These are phyloP conservation scores for Russula dissimulans DNA, from an alignment of 768 basidiomycete species.

Conservation along the genomic window DNA sequence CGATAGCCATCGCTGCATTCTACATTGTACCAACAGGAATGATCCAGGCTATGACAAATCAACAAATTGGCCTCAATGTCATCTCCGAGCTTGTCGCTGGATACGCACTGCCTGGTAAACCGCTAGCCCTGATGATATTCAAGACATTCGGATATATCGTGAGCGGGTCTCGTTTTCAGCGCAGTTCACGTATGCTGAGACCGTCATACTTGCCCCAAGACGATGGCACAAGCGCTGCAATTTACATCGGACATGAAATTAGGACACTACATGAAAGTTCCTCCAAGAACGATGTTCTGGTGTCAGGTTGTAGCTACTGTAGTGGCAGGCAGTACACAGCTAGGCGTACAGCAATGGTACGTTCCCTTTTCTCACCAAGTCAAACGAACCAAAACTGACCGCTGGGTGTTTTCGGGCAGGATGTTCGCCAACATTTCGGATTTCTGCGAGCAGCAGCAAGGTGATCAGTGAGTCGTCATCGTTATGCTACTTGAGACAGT, in stretches of 20 bases:
- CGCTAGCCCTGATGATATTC: slow-evolving; percentile 74
- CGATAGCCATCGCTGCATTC: slow-evolving; percentile 39
- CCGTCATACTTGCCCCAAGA: background rate
- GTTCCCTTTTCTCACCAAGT: background rate
- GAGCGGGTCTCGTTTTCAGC: background rate
- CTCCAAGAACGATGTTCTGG: slow-evolving; percentile 25
- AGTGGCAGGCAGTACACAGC: slow-evolving; percentile 57
- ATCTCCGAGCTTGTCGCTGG: slow-evolving; percentile 70
- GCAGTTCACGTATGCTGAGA: background rate
- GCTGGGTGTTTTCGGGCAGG: background rate
- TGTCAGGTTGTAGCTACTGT: slow-evolving; percentile 48
- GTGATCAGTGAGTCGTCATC: slow-evolving; percentile 25
- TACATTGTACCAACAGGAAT: slow-evolving; percentile 76
- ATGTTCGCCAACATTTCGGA: slow-evolving; percentile 61
- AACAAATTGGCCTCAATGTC: slow-evolving; percentile 60
- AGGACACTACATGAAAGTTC: slow-evolving; percentile 66
- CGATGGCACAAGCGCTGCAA: slow-evolving; percentile 45
- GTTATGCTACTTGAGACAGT: background rate
- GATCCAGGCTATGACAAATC: slow-evolving; percentile 77
- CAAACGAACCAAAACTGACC: background rate
- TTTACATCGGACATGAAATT: slow-evolving; percentile 72
- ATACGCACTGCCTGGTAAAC: slow-evolving; percentile 48
- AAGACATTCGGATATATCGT: slow-evolving; percentile 34
- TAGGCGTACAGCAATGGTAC: slow-evolving; percentile 50
- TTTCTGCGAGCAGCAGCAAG: slow-evolving; percentile 47